Percentiles rank a stretch among this genome's conserved stretches.
These are phyloP conservation scores for Amaranthus cruentus DNA, from an alignment of 148 eudicot genomes.

Conservation along the genomic window DNA sequence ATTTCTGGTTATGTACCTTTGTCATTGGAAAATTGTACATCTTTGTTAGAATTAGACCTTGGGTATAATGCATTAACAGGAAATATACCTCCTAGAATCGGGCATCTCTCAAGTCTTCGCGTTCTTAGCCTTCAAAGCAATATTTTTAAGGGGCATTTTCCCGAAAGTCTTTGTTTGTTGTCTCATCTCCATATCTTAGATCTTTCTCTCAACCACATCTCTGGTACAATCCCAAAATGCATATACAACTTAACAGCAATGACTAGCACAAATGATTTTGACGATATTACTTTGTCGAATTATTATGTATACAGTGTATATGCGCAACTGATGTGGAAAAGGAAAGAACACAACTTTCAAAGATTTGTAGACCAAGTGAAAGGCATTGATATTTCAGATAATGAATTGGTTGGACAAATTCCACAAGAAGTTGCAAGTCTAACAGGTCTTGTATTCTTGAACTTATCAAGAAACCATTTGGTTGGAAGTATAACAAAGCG, in stretches of 20 bases:
- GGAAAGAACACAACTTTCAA: not conserved
- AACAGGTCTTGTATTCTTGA: not conserved
- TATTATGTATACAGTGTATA: no score
- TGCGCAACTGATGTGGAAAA: constrained; percentile 16
- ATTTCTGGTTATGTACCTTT: not conserved
- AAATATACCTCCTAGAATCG: constrained; percentile 10
- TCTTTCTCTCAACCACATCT: constrained; percentile 12
- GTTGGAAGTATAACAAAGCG: not conserved
- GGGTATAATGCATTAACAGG: constrained; percentile 18
- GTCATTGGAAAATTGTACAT: constrained; percentile 6
- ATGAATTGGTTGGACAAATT: constrained; percentile 1
- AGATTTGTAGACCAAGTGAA: not conserved
- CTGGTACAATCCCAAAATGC: constrained; percentile 16
- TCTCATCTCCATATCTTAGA: constrained; percentile 15
- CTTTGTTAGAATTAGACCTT: not conserved
- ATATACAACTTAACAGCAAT: constrained; percentile 9
- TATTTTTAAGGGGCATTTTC: not conserved
- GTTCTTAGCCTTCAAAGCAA: constrained; percentile 9
- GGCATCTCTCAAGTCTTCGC: not conserved
- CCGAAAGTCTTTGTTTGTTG: constrained; percentile 15
- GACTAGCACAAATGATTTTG: not conserved
- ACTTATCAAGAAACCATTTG: constrained; percentile 20
- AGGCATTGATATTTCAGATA: constrained; percentile 5
- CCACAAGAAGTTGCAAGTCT: constrained; percentile 15
- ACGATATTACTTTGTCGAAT: not conserved